Percentiles rank a stretch among this genome's conserved stretches.
Evolutionary conservation across 805 yeast species (phyloP).

Genomic region (Peterozyma xylosa): DNA sequence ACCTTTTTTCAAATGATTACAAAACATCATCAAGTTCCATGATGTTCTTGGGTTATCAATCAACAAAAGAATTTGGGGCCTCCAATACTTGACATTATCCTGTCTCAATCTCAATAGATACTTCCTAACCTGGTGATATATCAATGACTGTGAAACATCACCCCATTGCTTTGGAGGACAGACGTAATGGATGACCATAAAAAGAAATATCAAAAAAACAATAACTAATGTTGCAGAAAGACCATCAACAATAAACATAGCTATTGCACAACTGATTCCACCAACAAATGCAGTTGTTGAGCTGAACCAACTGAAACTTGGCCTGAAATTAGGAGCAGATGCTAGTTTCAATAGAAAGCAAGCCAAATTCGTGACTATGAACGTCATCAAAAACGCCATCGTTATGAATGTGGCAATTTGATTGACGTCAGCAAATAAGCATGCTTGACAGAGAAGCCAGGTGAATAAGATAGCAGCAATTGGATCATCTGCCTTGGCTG

Average conservation of each 20-base stretch:
- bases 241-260: constrained; percentile 95
- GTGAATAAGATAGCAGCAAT: constrained; percentile 62
- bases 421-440: constrained; percentile 84
- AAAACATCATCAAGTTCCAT: constrained; percentile 87
- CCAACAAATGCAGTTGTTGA: constrained; percentile 78
- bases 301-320: constrained; percentile 84
- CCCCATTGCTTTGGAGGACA: constrained; percentile 98
- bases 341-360: constrained; percentile 84
- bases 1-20: constrained; percentile 93
- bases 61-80: constrained; percentile 86
- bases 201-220: constrained; percentile 54
- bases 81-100: constrained; percentile 96
- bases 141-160: constrained; percentile 91
- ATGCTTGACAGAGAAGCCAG: constrained; percentile 77
- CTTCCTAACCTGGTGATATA: constrained; percentile 94
- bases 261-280: constrained; percentile 56
- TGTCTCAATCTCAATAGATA: constrained; percentile 75
- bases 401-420: constrained; percentile 93
- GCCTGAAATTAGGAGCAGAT: constrained; percentile 97
- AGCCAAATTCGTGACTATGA: constrained; percentile 88
- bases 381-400: constrained; percentile 96
- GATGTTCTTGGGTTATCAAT: constrained; percentile 90
- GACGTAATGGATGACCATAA: constrained; percentile 75
- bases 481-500: constrained; percentile 45
- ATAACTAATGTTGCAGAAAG: constrained; percentile 75